Evolutionary conservation across 352 stramenopile species (phyloP), one percentile per base, ranked within the genome.

Genomic region (Phytopythium montanum): DNA sequence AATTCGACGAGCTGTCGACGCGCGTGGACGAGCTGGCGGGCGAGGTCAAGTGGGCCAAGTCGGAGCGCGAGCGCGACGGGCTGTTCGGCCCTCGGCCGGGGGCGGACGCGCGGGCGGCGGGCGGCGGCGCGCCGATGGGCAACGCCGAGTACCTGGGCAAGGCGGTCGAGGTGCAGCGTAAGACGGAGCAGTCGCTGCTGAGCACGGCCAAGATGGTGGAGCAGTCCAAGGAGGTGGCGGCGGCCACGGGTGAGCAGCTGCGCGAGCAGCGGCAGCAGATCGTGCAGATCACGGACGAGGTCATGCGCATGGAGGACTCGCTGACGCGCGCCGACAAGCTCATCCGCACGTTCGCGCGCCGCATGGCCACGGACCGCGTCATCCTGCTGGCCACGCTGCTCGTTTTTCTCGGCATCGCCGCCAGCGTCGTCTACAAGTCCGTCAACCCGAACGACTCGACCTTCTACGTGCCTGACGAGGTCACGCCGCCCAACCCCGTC

Each of bases 121-220:
- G 68, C 25, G 64, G 59, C 8, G 56, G 73, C 52, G 66, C 69
- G 28, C 72, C 68, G 19, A 72, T 75, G 75, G 67, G 75, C 62
- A 94, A 94, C 62, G 70, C 81, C 29, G 82, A 95, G n/a, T 63
- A 90, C 62, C 73, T 95, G 8, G 75, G 89, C 65, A 85, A 81
- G 58, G 76, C 84, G 2, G 48, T 87, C 29, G 76, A 94, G n/a
- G 72, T 95, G 23, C 86, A 95, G 65, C 80, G 78, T 10, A 95
- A 94, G 72, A 94, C 86, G 19, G 86, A 95, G 64, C 71, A 89
- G 66, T 89, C 75, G 60, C 76, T 95, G 38, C 81, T 89, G 66
- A 93, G 76, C 59, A 93, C 84, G 45, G 81, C 89, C 31, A 91
- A 91, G 45, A 92, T 94, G 86, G 73, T 95, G n/a, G 81, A 91